These are phyloP conservation scores for Neurospora hispaniola DNA, from an alignment of 495 filamentous ascomycete genomes.

Conservation along the genomic window DNA sequence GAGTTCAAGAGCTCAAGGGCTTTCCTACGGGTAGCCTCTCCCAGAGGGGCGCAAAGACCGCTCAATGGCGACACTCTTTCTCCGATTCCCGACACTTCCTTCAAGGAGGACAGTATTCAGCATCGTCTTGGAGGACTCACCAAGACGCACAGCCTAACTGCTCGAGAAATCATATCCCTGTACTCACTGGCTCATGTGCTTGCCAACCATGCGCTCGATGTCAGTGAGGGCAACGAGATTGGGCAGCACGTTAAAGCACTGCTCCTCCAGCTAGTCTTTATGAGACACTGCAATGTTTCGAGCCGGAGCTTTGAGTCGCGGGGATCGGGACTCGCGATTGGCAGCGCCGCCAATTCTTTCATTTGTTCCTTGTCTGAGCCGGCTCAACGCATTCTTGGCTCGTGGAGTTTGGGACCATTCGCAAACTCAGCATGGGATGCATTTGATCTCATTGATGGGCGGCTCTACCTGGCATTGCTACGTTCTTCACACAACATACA, in stretches of 20 bases:
- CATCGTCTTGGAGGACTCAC: not conserved
- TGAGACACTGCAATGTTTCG: conserved; percentile 16
- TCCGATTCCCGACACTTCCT: not conserved
- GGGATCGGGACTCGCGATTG: not conserved
- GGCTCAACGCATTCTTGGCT: not conserved
- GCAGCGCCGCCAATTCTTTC: conserved; percentile 9
- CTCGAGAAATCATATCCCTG: conserved; percentile 9
- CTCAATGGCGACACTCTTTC: not conserved
- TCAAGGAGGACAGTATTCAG: not conserved
- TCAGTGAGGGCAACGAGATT: not conserved
- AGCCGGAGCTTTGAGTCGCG: conserved; percentile 13
- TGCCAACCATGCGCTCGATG: not conserved
- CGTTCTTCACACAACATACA: conserved; percentile 3
- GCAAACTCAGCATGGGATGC: conserved; percentile 33
- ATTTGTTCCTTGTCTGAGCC: not conserved
- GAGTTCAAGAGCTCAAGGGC: conserved; percentile 25
- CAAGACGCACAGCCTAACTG: conserved; percentile 2
- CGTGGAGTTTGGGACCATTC: conserved; percentile 4
- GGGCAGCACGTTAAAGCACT: conserved; percentile 14
- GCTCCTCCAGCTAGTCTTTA: conserved; percentile 20
- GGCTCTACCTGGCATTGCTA: conserved; percentile 32
- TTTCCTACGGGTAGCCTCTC: not conserved
- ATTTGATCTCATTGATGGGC: conserved; percentile 56
- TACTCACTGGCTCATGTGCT: conserved; percentile 8
- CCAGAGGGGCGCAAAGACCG: not conserved